Evolutionary conservation across 2,329 filamentous ascomycete genomes (phyloP).

Genomic region (Pseudogymnoascus pannorum): DNA sequence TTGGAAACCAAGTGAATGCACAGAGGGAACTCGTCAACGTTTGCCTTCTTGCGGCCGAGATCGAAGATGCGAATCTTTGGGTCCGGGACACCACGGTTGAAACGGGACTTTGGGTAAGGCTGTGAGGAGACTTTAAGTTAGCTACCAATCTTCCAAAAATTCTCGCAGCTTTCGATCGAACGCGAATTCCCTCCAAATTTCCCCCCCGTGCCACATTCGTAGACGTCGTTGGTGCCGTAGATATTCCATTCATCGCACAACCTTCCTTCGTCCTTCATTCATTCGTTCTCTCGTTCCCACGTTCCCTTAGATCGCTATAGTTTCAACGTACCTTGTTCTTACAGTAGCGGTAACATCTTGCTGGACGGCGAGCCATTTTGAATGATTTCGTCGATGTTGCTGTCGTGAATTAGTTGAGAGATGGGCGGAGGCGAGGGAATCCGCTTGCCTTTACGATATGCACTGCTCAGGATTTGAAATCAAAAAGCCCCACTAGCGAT

Average conservation of each 20-base stretch:
- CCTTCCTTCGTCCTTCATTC: background rate
- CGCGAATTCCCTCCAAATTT: background rate
- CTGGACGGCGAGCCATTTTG: slow-evolving; percentile 99
- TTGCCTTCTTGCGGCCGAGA: slow-evolving; percentile 96
- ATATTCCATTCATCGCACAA: background rate
- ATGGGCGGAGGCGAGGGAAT: slow-evolving; percentile 6
- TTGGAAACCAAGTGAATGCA: slow-evolving; percentile 99
- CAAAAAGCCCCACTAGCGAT: slow-evolving; percentile 7
- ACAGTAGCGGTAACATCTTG: slow-evolving; percentile 99
- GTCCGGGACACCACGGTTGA: slow-evolving; percentile 93
- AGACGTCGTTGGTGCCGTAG: background rate
- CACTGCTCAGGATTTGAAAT: slow-evolving; percentile 26
- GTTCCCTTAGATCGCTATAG: background rate
- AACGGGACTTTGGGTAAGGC: slow-evolving; percentile 99
- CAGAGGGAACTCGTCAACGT: slow-evolving; percentile 98
- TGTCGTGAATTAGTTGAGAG: slow-evolving; percentile 9
- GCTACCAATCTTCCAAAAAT: slow-evolving; percentile 10
- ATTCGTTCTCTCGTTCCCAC: background rate
- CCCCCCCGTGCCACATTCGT: background rate
- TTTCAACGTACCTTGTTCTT: slow-evolving; percentile 90
- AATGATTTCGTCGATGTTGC: slow-evolving; percentile 47
- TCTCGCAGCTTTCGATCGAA: background rate
- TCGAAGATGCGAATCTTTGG: slow-evolving; percentile 94
- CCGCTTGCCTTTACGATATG: slow-evolving; percentile 9
- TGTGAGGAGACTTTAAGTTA: slow-evolving; percentile 32